These are phyloP conservation scores for Lentinula novae-zelandiae DNA, from an alignment of 1,284 basidiomycete genomes.

Conservation along the genomic window DNA sequence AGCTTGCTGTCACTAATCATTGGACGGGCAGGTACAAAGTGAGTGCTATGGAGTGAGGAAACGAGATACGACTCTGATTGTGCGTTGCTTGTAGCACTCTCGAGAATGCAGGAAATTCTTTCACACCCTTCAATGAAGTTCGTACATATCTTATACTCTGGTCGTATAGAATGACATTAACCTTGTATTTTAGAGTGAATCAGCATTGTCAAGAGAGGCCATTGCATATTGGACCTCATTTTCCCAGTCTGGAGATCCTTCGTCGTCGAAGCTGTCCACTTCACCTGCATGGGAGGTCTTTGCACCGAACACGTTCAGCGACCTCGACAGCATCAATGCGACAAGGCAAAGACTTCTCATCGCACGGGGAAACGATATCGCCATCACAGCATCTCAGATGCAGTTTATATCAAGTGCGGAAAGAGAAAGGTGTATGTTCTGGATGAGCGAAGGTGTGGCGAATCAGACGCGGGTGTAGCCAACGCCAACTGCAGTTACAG, in stretches of 20 bases:
- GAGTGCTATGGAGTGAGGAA: conserved; percentile 7
- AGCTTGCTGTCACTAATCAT: background rate
- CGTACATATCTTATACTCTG: conserved; percentile 10
- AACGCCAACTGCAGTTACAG: background rate
- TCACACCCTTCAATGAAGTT: conserved; percentile 36
- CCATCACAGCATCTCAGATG: conserved; percentile 24
- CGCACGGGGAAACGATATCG: conserved; percentile 19
- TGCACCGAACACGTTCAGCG: background rate
- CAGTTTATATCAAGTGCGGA: conserved; percentile 29
- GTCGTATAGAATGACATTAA: background rate
- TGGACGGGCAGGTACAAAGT: conserved; percentile 31
- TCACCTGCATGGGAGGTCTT: conserved; percentile 31
- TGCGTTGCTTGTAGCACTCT: conserved; percentile 18
- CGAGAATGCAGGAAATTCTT: conserved; percentile 34
- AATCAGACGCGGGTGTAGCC: conserved; percentile 22
- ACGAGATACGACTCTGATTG: background rate
- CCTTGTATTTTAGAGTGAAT: conserved; percentile 31
- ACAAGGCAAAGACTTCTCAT: conserved; percentile 1
- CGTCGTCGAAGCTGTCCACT: conserved; percentile 22
- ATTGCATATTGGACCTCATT: conserved; percentile 47
- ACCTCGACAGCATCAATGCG: background rate
- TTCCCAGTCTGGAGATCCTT: conserved; percentile 31
- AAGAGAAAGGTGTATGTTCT: conserved; percentile 34
- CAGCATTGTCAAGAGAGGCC: conserved; percentile 33
- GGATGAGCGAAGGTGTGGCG: conserved; percentile 35